A percentile compares a stretch with the other conserved stretches of the same genome.
Evolutionary conservation across 2,329 filamentous ascomycete species (phyloP).

Genomic region (Capronia epimyces): DNA sequence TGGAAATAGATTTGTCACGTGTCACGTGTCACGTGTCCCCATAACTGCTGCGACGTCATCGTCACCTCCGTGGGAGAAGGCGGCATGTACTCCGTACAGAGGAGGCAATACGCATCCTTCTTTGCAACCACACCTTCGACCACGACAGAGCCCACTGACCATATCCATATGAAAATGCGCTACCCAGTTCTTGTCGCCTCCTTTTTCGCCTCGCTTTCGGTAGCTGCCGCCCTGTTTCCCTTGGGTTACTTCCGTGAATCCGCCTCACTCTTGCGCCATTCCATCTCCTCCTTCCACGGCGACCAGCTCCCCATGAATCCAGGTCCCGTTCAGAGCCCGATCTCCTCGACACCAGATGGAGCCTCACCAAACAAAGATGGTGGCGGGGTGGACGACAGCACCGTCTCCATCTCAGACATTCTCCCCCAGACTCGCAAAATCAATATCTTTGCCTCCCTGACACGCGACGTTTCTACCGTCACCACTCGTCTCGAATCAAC

Average conservation of each 20-base stretch:
- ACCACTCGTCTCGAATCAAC: conserved; percentile 57
- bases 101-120: no score
- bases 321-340: background rate
- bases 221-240: background rate
- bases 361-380: background rate
- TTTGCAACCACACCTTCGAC: no score
- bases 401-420: conserved; percentile 74
- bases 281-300: background rate
- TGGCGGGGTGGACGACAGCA: conserved; percentile 32
- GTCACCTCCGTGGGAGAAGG: no score
- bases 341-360: background rate
- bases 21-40: no score
- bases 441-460: conserved; percentile 77
- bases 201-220: background rate
- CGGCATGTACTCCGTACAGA: no score
- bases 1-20: no score
- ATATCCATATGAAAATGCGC: background rate
- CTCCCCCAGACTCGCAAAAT: conserved; percentile 72
- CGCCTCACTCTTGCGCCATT: background rate
- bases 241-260: background rate
- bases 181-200: background rate
- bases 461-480: conserved; percentile 67
- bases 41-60: no score
- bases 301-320: background rate
- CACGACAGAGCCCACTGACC: background rate